These are phyloP conservation scores for Rutstroemia sydowiana DNA, from an alignment of 2,329 filamentous ascomycete genomes.

Conservation along the genomic window DNA sequence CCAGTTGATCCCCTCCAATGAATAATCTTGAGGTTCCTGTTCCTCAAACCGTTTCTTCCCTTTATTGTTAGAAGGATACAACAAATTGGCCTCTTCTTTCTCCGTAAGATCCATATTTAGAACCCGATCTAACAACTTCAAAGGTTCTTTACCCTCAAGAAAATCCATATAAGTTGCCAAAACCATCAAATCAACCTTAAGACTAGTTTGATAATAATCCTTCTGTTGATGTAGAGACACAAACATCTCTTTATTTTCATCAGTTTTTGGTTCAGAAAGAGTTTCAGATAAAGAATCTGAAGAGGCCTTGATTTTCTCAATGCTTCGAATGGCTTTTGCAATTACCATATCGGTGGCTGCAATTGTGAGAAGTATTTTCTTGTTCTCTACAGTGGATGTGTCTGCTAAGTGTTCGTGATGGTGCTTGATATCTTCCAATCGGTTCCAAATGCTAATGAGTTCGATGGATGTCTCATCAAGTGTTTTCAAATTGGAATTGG, in stretches of 20 bases:
- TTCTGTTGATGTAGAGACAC: background rate
- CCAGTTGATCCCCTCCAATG: too few relatives aligned
- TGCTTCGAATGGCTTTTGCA: background rate
- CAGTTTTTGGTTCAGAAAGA: background rate
- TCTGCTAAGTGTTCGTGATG: background rate
- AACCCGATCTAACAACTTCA: background rate
- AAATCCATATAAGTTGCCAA: background rate
- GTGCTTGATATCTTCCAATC: background rate
- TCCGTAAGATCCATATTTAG: background rate
- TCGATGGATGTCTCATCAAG: background rate
- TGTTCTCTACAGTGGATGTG: background rate
- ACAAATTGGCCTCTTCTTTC: background rate
- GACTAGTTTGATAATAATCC: background rate
- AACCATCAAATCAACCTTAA: background rate
- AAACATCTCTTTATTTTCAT: background rate
- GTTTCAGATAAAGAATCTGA: background rate
- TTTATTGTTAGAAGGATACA: too few relatives aligned
- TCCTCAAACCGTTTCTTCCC: too few relatives aligned
- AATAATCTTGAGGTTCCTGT: too few relatives aligned
- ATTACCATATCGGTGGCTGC: background rate
- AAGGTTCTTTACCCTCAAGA: conserved; percentile 1
- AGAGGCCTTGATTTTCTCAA: background rate
- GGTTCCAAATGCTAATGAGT: background rate
- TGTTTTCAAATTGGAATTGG: background rate
- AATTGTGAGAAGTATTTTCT: background rate